phyloP scores from a whole-genome alignment of 139 green algal species.

The Chlamydomonas incerta region DNA sequence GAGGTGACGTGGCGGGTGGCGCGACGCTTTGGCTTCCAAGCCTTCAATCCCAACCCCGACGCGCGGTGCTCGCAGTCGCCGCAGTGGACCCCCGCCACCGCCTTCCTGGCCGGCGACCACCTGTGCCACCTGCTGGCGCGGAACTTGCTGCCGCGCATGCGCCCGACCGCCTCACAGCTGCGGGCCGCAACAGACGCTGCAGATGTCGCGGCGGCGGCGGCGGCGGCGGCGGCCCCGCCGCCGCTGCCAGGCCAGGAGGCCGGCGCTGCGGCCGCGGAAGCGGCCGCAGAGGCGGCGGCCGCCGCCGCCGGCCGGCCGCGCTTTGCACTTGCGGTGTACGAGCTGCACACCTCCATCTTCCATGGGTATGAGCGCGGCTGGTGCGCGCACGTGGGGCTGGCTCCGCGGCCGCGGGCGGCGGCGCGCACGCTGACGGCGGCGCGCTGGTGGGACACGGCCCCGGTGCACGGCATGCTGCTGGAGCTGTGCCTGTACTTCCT shows the following conservation, averaged over 20 bases:
- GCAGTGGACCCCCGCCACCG: conserved; percentile 40
- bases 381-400: conserved; percentile 19
- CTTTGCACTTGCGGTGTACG: conserved; percentile 23
- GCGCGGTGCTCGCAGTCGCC: background rate
- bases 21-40: conserved; percentile 35
- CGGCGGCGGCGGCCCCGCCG: background rate
- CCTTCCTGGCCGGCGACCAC: conserved; percentile 45
- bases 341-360: conserved; percentile 35
- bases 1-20: conserved; percentile 16
- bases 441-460: background rate
- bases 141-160: conserved; percentile 26
- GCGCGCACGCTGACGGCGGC: background rate
- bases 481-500: conserved; percentile 79
- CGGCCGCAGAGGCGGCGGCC: background rate
- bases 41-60: conserved; percentile 29
- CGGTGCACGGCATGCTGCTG: conserved; percentile 26
- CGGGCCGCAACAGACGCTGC: background rate
- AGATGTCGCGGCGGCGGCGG: background rate
- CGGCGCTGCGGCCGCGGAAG: background rate
- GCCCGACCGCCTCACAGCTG: background rate
- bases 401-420: background rate
- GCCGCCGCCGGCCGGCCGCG: no score
- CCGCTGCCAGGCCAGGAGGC: no score
- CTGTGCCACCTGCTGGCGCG: conserved; percentile 25
- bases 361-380: conserved; percentile 20